Conservation (phyloP, 352 stramenopile genomes). For the Aphanomyces stellatus region DNA sequence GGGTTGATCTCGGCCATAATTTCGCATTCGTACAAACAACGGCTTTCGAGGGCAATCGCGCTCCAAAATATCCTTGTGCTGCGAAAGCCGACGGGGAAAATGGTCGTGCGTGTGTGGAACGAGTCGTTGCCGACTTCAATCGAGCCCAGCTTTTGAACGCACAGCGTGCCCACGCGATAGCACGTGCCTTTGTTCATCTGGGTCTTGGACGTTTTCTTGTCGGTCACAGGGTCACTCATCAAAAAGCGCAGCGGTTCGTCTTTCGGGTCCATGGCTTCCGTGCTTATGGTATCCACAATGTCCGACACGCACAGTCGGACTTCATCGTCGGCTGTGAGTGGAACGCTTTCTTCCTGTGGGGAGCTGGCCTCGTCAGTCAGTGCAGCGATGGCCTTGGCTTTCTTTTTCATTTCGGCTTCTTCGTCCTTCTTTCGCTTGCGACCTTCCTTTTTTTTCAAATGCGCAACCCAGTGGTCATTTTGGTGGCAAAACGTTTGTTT, state of each 20-base stretch:
- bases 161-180: conserved; percentile 68
- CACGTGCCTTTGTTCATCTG: conserved; percentile 27
- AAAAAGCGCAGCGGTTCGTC: conserved; percentile 14
- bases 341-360: background rate
- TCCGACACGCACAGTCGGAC: background rate
- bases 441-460: background rate
- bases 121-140: conserved; percentile 65
- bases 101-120: conserved; percentile 82
- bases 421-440: conserved; percentile 10
- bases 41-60: conserved; percentile 30
- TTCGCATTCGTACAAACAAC: conserved; percentile 88
- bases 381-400: background rate
- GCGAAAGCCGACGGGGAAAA: conserved; percentile 85
- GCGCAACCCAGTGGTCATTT: conserved; percentile 11
- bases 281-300: background rate
- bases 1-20: conserved; percentile 48
- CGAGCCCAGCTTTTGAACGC: conserved; percentile 69
- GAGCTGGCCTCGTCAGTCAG: background rate
- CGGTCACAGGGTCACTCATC: conserved; percentile 5
- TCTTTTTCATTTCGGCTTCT: background rate
- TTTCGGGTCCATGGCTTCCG: background rate
- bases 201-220: conserved; percentile 10
- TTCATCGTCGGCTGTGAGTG: background rate
- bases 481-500: conserved; percentile 20
- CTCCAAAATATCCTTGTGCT: conserved; percentile 93